Percentiles rank a stretch among this genome's conserved stretches.
Conservation (phyloP, 805 yeast species). For the Suhomyces xylopsoci region DNA sequence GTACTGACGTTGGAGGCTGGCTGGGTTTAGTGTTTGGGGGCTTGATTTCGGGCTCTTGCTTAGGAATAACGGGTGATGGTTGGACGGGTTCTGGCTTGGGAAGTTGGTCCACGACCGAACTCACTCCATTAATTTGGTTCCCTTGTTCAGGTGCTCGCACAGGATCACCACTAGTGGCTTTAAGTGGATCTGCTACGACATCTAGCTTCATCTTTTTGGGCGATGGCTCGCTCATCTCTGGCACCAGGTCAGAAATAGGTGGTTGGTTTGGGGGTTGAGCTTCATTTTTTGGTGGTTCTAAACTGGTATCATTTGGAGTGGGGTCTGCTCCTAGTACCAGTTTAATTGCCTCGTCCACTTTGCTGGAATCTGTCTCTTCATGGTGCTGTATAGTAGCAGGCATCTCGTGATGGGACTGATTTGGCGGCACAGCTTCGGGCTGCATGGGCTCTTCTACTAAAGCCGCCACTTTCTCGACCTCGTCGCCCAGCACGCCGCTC, state of each 20-base stretch:
- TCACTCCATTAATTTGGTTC: neutral
- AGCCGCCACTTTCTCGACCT: neutral
- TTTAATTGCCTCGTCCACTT: neutral
- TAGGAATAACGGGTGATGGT: neutral
- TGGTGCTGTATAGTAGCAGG: neutral
- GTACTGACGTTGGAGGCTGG: neutral
- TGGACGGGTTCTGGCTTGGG: neutral
- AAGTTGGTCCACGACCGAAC: neutral
- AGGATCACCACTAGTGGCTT: neutral
- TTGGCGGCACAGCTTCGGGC: neutral
- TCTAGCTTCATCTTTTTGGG: conserved; percentile 2
- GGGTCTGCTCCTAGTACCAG: neutral
- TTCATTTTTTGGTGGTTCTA: neutral
- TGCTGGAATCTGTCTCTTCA: neutral
- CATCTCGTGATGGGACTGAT: neutral
- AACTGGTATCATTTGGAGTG: neutral
- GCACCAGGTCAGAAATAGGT: neutral
- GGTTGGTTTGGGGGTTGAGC: neutral
- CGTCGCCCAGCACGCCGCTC: neutral
- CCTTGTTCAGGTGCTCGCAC: neutral
- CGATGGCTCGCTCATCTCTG: neutral
- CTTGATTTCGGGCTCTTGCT: neutral
- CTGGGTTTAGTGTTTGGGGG: neutral
- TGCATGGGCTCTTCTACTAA: neutral
- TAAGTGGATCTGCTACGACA: neutral